Base-by-base conservation (phyloP, 495 filamentous ascomycete species). In the Amphirosellinia nigrospora region DNA sequence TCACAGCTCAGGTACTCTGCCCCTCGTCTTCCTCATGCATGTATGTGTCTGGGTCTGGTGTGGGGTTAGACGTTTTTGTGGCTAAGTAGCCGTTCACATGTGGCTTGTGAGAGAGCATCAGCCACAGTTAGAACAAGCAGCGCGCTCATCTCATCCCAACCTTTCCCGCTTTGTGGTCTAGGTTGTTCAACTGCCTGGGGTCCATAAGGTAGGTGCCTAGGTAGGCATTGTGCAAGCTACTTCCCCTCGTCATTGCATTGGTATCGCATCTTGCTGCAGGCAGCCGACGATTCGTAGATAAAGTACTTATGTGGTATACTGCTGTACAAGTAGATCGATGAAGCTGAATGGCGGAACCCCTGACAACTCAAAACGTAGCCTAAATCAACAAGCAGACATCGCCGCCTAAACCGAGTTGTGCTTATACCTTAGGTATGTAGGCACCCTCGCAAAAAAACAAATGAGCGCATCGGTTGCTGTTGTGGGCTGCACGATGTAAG, bases 41-140 rank as follows among this genome's bases (percentile, higher is more conserved):
- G n/a, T n/a, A n/a, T n/a, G n/a, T n/a, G n/a, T n/a, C n/a, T n/a
- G n/a, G n/a, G n/a, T 28, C 36, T 21, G 23, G 34, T 26, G 15
- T 53, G 46, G 62, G 63, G 41, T 48, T 30, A 26, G n/a, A n/a
- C n/a, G n/a, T n/a, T n/a, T n/a, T n/a, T 65, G 41, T 64, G 43
- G 61, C 45, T 34, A 6, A 50, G 10, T 15, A 21, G 9, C 39
- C 11, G 28, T 15, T 15, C 28, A 16, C 23, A n/a, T 38, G 38
- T 63, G 58, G 58, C 58, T 60, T 38, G 21, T 4, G 28, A 28
- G 32, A 46, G 26, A 7, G 34, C 34, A 36, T 36, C 7, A 36
- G 34, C 34, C 34, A 3, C 34, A 36, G n/a, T 36, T 36, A 36
- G 34, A 36, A 3, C 34, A 3, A 36, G 34, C 7, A 36, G 34